Evolutionary conservation across 2,329 filamentous ascomycete genomes (phyloP), one percentile per base, ranked within the genome.

Genomic region (Nigrospora osmanthi): DNA sequence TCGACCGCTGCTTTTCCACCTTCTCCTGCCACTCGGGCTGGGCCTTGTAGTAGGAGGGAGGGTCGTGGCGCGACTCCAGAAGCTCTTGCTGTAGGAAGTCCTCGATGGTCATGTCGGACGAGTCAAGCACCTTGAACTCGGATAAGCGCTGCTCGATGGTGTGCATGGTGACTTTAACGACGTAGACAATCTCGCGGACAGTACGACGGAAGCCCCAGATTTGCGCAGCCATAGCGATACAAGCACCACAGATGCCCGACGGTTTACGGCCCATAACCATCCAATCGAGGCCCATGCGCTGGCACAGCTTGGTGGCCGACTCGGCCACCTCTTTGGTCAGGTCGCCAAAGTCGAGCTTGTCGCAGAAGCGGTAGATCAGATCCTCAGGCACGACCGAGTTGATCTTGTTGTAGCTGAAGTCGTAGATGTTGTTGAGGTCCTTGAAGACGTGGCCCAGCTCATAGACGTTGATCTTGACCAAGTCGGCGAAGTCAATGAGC

Each of bases 161-260:
- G 49, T 89, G 79, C 52, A 94, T 94, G 36, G 90, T 94, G 42
- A 97, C 90, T 61, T 96, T 97, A 61, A 96, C 91, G 34, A 96
- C 87, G 61, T 95, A 97, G n/a, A 97, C 91, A 10, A 98, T 87
- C 65, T 98, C 93, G 30, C 89, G 81, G 12, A 95, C 82, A 0
- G 89, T 95, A 15, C 93, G 83, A 38, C 91, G 85, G 61, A 94
- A 98, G 65, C 97, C 97, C 75, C 96, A 95, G 85, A 97, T 97
- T 43, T 93, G 86, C 10, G 93, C 91, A 7, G 93, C 93, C 62
- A 98, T 84, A 49, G 98, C 87, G 40, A 98, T 77, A 53, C 90
- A 95, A 12, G 93, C 93, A 49, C 93, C 93, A 62, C 90, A 96
- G 44, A 97, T 84, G 53, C 93, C 93, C 7, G 91, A 91, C 14